Evolutionary conservation across 73 alveolate genomes (phyloP), one percentile per base, ranked within the genome.

Genomic region (Effrenium voratum): DNA sequence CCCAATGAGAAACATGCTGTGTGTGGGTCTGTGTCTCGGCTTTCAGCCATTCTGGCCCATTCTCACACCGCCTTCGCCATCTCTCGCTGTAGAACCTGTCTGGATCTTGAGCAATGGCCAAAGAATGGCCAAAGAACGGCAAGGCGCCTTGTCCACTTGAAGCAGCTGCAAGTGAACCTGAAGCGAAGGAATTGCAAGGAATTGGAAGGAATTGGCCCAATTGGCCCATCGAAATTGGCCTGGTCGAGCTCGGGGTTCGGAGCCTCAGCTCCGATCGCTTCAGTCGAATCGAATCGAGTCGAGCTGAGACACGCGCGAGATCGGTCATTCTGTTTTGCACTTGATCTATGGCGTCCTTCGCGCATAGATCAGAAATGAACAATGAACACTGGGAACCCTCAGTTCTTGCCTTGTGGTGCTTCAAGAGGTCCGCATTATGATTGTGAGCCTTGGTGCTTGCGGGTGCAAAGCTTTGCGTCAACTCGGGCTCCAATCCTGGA

Each of bases 371-470:
- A 52, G 63, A 52, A 19, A 52, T 8, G 8, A 19, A 52, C 63
- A 52, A 12, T 52, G 63, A 52, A 52, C 26, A 52, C 26, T 52
- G 63, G 63, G 19, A 52, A 19, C 26, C 26, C 63, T 12, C 63
- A 52, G 63, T 52, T 52, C 72, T 57, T 16, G 77, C 77, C 77
- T 87, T 87, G 95, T 87, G 95, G 84, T 87, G 95, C 84, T 87
- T 87, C 55, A 87, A 36, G 49, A 87, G 95, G 84, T 87, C 95
- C 49, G 95, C 95, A 30, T 87, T 87, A 70, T 87, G 95, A 46
- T 87, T 87, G 68, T 87, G 95, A 8, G 95, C 95, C 93, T 72
- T 30, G 43, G 4, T 19, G 63, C 26, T 19, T 8, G 26, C 8
- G 63, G 63, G 8, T 19, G 63, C 8, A 52, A 12, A 8, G 8